A percentile compares a stretch with the other conserved stretches of the same genome.
Conservation (phyloP, 768 basidiomycete genomes). For the Leucogyrophana mollusca region DNA sequence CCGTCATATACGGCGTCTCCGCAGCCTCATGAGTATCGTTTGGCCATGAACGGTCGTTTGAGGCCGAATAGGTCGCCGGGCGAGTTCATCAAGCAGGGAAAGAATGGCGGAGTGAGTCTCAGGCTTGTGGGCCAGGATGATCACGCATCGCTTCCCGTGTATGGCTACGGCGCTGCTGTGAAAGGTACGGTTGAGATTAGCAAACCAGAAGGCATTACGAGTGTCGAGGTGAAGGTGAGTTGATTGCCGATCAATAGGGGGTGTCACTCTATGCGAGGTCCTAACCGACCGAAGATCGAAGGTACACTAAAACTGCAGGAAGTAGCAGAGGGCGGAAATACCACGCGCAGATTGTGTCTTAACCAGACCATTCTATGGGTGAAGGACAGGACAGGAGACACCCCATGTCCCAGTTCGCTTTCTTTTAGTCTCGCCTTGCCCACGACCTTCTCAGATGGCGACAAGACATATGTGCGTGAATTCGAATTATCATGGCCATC, state of each 20-base stretch:
- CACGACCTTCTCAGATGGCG: slow-evolving; percentile 52
- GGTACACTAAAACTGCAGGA: slow-evolving; percentile 59
- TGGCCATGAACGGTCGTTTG: slow-evolving; percentile 43
- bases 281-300: slow-evolving; percentile 48
- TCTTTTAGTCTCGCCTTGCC: slow-evolving; percentile 60
- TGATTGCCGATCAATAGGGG: not conserved
- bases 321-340: slow-evolving; percentile 64
- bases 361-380: slow-evolving; percentile 58
- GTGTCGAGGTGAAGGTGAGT: slow-evolving; percentile 64
- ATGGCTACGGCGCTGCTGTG: slow-evolving; percentile 49
- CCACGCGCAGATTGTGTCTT: slow-evolving; percentile 49
- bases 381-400: slow-evolving; percentile 38
- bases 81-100: slow-evolving; percentile 59
- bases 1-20: slow-evolving; percentile 57
- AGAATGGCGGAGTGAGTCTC: slow-evolving; percentile 49
- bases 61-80: slow-evolving; percentile 39
- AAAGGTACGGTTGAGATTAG: slow-evolving; percentile 55
- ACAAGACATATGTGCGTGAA: slow-evolving; percentile 55
- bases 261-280: not conserved
- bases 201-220: slow-evolving; percentile 54
- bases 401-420: slow-evolving; percentile 51
- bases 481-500: not conserved
- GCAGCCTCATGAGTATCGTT: slow-evolving; percentile 48
- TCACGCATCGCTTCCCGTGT: slow-evolving; percentile 51
- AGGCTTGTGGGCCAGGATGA: slow-evolving; percentile 53